Conservation (phyloP, 2,329 filamentous ascomycete species). For the Arachnopeziza araneosa region DNA sequence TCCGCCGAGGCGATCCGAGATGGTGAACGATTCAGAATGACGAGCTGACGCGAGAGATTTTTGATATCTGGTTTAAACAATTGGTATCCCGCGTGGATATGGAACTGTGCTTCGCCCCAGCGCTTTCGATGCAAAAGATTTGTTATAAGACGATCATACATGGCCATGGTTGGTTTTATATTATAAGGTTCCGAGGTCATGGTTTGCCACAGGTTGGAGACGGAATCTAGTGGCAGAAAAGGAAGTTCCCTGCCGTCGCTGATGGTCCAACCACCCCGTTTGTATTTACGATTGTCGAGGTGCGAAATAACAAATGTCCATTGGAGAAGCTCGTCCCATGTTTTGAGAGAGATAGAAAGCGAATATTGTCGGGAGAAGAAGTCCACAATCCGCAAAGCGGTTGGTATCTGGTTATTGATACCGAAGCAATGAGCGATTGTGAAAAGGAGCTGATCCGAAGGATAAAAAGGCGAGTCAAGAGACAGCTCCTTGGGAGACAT, state of each 20-base stretch:
- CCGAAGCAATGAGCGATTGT: slow-evolving; percentile 65
- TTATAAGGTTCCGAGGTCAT: slow-evolving; percentile 29
- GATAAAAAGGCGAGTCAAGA: slow-evolving; percentile 48
- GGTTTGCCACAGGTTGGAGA: slow-evolving; percentile 23
- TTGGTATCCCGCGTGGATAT: neutral
- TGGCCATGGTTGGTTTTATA: slow-evolving; percentile 22
- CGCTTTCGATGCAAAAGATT: slow-evolving; percentile 12
- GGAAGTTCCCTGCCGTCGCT: slow-evolving; percentile 3
- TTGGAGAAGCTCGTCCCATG: slow-evolving; percentile 63
- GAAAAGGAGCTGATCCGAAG: slow-evolving; percentile 53
- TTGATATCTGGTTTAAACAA: neutral
- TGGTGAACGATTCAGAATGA: neutral
- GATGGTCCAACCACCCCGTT: neutral
- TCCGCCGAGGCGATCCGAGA: neutral
- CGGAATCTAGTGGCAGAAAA: slow-evolving; percentile 15
- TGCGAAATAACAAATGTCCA: slow-evolving; percentile 56
- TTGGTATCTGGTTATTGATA: slow-evolving; percentile 56
- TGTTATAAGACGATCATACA: slow-evolving; percentile 24
- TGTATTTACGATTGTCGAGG: neutral
- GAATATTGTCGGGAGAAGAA: slow-evolving; percentile 55
- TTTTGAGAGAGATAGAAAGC: slow-evolving; percentile 48
- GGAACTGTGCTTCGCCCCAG: slow-evolving; percentile 9
- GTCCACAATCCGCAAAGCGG: slow-evolving; percentile 55
- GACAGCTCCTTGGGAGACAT: slow-evolving; percentile 35
- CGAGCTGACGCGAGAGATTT: neutral